Base-by-base conservation (phyloP, 192 early-diverging fungal genomes). In the Coemansia sp. region DNA sequence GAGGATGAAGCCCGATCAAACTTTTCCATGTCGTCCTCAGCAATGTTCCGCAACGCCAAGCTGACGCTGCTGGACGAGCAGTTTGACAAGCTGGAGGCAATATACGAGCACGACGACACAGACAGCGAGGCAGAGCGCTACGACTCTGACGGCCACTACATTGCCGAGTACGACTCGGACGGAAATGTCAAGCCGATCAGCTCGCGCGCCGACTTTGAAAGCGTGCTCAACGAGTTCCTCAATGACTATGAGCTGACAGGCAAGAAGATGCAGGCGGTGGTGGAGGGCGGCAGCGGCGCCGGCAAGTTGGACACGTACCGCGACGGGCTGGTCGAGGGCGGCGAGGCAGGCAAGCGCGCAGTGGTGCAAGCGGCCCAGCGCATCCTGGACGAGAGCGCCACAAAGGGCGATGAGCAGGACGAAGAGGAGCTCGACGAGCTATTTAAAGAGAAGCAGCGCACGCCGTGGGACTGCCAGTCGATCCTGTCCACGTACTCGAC, bases 1-100 rank as follows among this genome's bases (percentile, higher is more conserved):
- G 41, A 11, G 76, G 78, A 46, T 77, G 23, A 26, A 26, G 23
- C 23, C 23, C 1, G 4, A 26, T 26, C 85, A 2, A 77, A 80
- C 15, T 86, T 90, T 26, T 95, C 94, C 9, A 93, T 97, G 90
- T 87, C 93, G 1, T 93, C 93, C 14, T 93, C 93, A 6, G 85
- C 88, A 39, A 90, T 97, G 91, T 90, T 85, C 76, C 87, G 96
- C 68, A 97, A 94, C 66, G 85, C 87, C 39, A 86, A 93, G 56
- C 77, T 99, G 17, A 89, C 88, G 6, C 79, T 93, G 15, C 71
- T 98, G 42, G 96, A 98, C 82, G 93, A 96, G 57, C 88, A 87
- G 58, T 98, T 95, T 76, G 96, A 98, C 61, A 74, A 85, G 67
- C 69, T 93, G 40, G 79, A 76, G 60, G 70, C 62, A 2, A 60